Conservation (phyloP, 805 yeast species). For the Barnettozyma sp. region DNA sequence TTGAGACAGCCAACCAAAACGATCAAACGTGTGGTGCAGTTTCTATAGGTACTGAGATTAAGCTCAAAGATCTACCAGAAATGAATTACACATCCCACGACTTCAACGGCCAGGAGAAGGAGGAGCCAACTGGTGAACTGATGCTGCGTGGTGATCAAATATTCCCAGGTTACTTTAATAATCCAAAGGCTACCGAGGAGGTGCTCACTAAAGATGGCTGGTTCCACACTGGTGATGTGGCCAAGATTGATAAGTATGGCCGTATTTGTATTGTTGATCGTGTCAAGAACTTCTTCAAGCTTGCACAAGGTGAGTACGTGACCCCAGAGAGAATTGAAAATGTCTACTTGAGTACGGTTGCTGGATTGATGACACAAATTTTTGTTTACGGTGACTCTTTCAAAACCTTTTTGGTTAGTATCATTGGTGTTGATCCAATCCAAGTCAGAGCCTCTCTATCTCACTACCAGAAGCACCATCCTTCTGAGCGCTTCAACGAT, state of each 20-base stretch:
- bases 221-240: conserved; percentile 57
- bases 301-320: conserved; percentile 49
- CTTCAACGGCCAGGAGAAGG: conserved; percentile 19
- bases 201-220: conserved; percentile 42
- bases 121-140: conserved; percentile 39
- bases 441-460: conserved; percentile 12
- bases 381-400: conserved; percentile 53
- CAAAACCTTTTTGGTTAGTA: conserved; percentile 43
- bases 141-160: conserved; percentile 48
- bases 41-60: conserved; percentile 39
- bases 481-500: background rate
- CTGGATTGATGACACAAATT: conserved; percentile 38
- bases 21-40: conserved; percentile 30
- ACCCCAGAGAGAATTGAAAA: conserved; percentile 65
- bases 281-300: conserved; percentile 51
- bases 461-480: conserved; percentile 4
- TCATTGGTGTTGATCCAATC: conserved; percentile 46
- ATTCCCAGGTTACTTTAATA: conserved; percentile 43
- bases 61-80: conserved; percentile 40
- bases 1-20: conserved; percentile 19
- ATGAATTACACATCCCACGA: conserved; percentile 32
- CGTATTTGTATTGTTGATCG: conserved; percentile 46
- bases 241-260: conserved; percentile 37
- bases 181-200: conserved; percentile 40
- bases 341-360: conserved; percentile 37